Evolutionary conservation across 768 basidiomycete genomes (phyloP).

Genomic region (Astraeus odoratus): DNA sequence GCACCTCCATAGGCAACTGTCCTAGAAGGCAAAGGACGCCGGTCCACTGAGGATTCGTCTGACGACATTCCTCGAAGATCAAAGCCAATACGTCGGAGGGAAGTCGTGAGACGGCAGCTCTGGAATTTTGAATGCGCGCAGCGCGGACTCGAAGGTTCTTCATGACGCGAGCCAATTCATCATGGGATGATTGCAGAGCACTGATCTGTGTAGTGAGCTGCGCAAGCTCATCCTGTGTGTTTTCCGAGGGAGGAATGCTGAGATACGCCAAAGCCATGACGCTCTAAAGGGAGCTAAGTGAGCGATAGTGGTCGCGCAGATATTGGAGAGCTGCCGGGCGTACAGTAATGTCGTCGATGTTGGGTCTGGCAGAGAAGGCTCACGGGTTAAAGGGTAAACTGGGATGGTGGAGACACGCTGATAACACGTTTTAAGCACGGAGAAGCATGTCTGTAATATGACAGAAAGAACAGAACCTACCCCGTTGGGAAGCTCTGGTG

Average conservation of each 20-base stretch:
- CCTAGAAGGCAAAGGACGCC: slow-evolving; percentile 27
- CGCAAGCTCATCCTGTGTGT: slow-evolving; percentile 18
- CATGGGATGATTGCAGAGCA: slow-evolving; percentile 23
- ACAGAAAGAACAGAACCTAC: slow-evolving; percentile 12
- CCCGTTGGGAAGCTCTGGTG: slow-evolving; percentile 15
- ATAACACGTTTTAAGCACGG: slow-evolving; percentile 23
- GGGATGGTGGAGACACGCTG: slow-evolving; percentile 16
- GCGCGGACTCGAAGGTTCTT: slow-evolving; percentile 23
- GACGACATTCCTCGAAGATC: slow-evolving; percentile 26
- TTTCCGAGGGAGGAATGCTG: slow-evolving; percentile 9
- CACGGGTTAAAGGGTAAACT: slow-evolving; percentile 22
- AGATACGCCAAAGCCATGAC: slow-evolving; percentile 22
- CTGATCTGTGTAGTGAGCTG: slow-evolving; percentile 20
- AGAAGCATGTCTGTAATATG: slow-evolving; percentile 13
- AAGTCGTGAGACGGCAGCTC: slow-evolving; percentile 23
- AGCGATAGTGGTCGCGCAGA: neutral
- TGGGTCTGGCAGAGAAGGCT: slow-evolving; percentile 14
- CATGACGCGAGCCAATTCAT: slow-evolving; percentile 20
- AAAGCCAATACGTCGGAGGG: slow-evolving; percentile 26
- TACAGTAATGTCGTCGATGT: no score
- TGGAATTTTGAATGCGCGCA: slow-evolving; percentile 26
- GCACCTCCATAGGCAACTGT: slow-evolving; percentile 27
- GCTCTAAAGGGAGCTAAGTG: slow-evolving; percentile 3
- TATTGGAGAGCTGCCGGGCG: no score
- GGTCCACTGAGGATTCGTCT: slow-evolving; percentile 25